Evolutionary conservation across 2,329 filamentous ascomycete species (phyloP), one percentile per base, ranked within the genome.

Genomic region (Pseudocercospora eumusae): DNA sequence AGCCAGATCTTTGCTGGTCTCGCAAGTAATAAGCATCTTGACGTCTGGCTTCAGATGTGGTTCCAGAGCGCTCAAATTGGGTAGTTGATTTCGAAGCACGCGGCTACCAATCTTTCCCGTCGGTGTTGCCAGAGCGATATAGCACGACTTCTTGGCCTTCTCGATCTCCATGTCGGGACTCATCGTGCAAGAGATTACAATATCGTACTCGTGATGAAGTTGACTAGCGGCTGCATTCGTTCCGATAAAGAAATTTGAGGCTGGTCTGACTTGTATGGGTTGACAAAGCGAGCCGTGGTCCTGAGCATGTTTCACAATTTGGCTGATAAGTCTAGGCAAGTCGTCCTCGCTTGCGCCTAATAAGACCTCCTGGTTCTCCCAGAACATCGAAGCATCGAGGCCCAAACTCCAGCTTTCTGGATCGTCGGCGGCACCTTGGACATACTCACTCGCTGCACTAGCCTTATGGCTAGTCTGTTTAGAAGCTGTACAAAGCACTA

Each of bases 391-490:
- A 0, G 93, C 86, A 0, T 90, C 95, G 15, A 98, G 83, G 0
- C 91, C 92, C 25, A 84, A 79, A 1, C 92, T 89, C 95, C 95
- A 99, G 68, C 91, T 91, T 80, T 99, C 95, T 11, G 90, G 91
- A 74, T 99, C 95, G 75, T 99, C 95, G 1, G 90, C 95, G 0
- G 93, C 93, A 56, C 95, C 95, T 77, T 98, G 95, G 62, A 99
- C 89, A 73, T 99, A 99, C 5, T 87, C 88, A 2, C 84, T 85
- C 71, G 89, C 87, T 27, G 85, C 62, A 8, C 64, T 65, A 85
- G 68, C 85, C 81, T 93, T 91, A 2, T 84, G 86, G 11, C 87
- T 89, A 1, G 92, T 87, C 15, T 89, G 83, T 31, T 87, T 84
- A 1, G 92, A 96, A 11, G 92, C 89, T 0, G 92, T 97, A 73